Evolutionary conservation across 2,329 filamentous ascomycete species (phyloP).

Genomic region (Xylogone sp.): DNA sequence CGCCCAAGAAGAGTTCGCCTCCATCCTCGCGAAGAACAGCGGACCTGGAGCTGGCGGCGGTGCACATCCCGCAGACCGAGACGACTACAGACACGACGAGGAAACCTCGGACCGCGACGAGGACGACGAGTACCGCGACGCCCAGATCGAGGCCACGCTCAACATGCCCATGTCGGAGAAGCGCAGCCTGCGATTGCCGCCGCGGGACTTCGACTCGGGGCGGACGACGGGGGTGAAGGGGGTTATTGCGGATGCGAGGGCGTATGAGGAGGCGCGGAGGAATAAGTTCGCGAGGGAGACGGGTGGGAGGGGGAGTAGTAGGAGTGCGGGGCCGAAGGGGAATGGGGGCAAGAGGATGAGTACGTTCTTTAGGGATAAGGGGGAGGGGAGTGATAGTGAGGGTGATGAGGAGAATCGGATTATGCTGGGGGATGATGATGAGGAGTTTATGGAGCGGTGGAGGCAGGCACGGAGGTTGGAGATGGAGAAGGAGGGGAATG

Average conservation of each 20-base stretch:
- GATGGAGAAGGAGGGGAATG: constrained; percentile 59
- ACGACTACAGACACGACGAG: constrained; percentile 45
- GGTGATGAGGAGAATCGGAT: constrained; percentile 22
- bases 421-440: constrained; percentile 56
- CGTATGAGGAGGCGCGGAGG: constrained; percentile 65
- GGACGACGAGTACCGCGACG: constrained; percentile 28
- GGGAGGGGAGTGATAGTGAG: constrained; percentile 30
- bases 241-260: constrained; percentile 79
- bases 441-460: constrained; percentile 87
- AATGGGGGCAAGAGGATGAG: constrained; percentile 15
- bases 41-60: constrained; percentile 34
- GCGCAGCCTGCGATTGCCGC: constrained; percentile 52
- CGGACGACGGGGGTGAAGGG: constrained; percentile 80
- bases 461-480: constrained; percentile 75
- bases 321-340: constrained; percentile 50
- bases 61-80: constrained; percentile 53
- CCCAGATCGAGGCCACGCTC: constrained; percentile 60
- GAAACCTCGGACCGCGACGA: constrained; percentile 54
- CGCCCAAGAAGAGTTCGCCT: constrained; percentile 65
- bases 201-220: constrained; percentile 60
- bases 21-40: constrained; percentile 49
- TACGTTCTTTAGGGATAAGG: constrained; percentile 21
- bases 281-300: constrained; percentile 62
- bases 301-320: constrained; percentile 29
- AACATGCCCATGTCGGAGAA: constrained; percentile 56